Percentiles rank a stretch among this genome's conserved stretches.
Evolutionary conservation across 805 yeast species (phyloP).

Genomic region (Starmerella sirachaensis): DNA sequence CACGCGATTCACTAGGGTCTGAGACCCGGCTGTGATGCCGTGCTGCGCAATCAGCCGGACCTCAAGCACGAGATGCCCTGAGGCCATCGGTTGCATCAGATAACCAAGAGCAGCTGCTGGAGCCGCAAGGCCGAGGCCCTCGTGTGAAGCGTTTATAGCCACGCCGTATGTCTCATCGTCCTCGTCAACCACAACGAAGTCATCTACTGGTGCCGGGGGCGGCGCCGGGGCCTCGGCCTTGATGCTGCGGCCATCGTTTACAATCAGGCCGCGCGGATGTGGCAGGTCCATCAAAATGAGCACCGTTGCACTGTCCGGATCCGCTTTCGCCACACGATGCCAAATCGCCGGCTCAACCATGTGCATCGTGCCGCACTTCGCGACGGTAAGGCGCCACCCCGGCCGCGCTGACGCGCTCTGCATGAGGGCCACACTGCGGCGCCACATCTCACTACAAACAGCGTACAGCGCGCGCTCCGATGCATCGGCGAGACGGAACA

Average conservation of each 20-base stretch:
- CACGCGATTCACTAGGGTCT: conserved; percentile 25
- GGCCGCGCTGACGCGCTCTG: conserved; percentile 4
- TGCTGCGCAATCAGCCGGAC: conserved; percentile 10
- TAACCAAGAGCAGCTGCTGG: conserved; percentile 18
- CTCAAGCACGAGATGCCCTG: conserved; percentile 11
- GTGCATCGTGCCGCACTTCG: conserved; percentile 29
- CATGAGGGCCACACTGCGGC: conserved; percentile 10
- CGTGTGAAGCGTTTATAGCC: conserved; percentile 11
- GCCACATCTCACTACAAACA: conserved; percentile 19
- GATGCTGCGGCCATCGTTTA: neutral
- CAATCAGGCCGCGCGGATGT: conserved; percentile 13
- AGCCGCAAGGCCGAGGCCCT: conserved; percentile 11
- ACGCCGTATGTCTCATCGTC: conserved; percentile 16
- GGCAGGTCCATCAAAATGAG: conserved; percentile 17
- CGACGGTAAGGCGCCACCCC: conserved; percentile 29
- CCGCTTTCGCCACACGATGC: conserved; percentile 16
- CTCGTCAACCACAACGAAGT: conserved; percentile 12
- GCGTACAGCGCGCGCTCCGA: conserved; percentile 12
- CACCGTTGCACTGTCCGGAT: neutral
- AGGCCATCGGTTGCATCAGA: conserved; percentile 15
- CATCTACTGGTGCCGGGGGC: neutral
- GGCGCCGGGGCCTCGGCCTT: neutral
- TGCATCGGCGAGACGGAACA: conserved; percentile 30
- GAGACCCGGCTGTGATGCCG: conserved; percentile 10
- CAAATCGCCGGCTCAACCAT: conserved; percentile 27